A percentile compares a stretch with the other conserved stretches of the same genome.
These are phyloP conservation scores for Panicum hallii DNA, from an alignment of 202 grass and related monocot species.

Conservation along the genomic window DNA sequence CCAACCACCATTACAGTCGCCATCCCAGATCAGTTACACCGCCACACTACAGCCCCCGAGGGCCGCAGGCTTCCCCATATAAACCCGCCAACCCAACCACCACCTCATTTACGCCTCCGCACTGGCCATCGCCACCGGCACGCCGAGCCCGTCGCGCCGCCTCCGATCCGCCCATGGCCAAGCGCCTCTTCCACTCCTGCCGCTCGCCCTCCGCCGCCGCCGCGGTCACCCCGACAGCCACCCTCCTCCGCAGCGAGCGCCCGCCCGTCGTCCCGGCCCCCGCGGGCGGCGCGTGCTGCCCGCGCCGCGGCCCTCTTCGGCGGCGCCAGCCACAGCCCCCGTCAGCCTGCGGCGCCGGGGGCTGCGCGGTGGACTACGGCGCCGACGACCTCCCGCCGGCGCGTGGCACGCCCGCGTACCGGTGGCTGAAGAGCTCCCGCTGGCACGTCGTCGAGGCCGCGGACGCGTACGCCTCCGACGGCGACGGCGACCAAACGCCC, in stretches of 20 bases:
- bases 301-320: slow-evolving; percentile 18
- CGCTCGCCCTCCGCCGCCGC: slow-evolving; percentile 58
- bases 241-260: slow-evolving; percentile 5
- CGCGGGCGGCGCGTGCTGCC: slow-evolving; percentile 34
- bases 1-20: not conserved
- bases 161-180: slow-evolving; percentile 40
- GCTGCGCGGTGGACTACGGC: slow-evolving; percentile 41
- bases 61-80: slow-evolving; percentile 24
- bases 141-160: not conserved
- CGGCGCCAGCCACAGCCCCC: not conserved
- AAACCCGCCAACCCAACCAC: slow-evolving; percentile 25
- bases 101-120: slow-evolving; percentile 15
- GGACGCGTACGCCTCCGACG: not conserved
- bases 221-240: slow-evolving; percentile 36
- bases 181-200: slow-evolving; percentile 71
- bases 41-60: not conserved
- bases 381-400: slow-evolving; percentile 44
- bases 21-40: not conserved
- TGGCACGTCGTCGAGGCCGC: slow-evolving; percentile 79
- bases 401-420: slow-evolving; percentile 57
- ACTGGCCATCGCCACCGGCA: slow-evolving; percentile 1
- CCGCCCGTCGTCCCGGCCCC: slow-evolving; percentile 9
- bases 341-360: not conserved
- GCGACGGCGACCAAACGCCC: slow-evolving; percentile 47
- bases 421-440: slow-evolving; percentile 78